Conservation (phyloP, 768 basidiomycete species). For the Phylloporus sp. region DNA sequence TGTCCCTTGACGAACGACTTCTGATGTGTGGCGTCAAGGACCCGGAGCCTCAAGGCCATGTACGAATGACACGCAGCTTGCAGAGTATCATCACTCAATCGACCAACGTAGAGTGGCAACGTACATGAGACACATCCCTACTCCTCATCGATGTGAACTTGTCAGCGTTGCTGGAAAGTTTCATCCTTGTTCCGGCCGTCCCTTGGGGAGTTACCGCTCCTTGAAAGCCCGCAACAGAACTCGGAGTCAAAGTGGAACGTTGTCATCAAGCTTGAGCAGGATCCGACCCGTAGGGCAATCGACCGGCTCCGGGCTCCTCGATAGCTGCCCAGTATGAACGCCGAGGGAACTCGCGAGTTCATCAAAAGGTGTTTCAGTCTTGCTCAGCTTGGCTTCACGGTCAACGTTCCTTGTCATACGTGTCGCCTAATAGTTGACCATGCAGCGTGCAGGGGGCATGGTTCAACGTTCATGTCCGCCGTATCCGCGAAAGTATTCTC, state of each 20-base stretch:
- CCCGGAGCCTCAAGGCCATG: not conserved
- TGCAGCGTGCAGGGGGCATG: constrained; percentile 18
- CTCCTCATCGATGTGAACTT: not conserved
- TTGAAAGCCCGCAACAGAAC: constrained; percentile 10
- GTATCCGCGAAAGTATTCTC: constrained; percentile 18
- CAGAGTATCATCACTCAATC: not conserved
- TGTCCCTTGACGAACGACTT: not conserved
- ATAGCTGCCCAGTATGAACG: not conserved
- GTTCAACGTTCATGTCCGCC: constrained; percentile 26
- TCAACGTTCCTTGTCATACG: constrained; percentile 17
- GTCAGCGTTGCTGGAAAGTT: not conserved
- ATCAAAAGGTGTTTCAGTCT: constrained; percentile 17
- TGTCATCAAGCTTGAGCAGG: constrained; percentile 3
- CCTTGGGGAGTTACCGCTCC: constrained; percentile 1
- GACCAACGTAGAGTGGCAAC: not conserved
- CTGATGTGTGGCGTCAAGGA: not conserved
- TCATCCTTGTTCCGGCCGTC: constrained; percentile 16
- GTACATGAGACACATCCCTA: too few relatives aligned
- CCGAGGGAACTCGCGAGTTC: not conserved
- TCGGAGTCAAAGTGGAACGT: not conserved
- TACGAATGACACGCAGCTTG: not conserved
- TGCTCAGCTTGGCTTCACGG: constrained; percentile 8
- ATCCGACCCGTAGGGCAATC: not conserved
- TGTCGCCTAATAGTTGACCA: constrained; percentile 23
- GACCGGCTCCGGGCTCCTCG: not conserved